phyloP scores from a whole-genome alignment of 2,329 filamentous ascomycete species.

The Diaporthe sp. region DNA sequence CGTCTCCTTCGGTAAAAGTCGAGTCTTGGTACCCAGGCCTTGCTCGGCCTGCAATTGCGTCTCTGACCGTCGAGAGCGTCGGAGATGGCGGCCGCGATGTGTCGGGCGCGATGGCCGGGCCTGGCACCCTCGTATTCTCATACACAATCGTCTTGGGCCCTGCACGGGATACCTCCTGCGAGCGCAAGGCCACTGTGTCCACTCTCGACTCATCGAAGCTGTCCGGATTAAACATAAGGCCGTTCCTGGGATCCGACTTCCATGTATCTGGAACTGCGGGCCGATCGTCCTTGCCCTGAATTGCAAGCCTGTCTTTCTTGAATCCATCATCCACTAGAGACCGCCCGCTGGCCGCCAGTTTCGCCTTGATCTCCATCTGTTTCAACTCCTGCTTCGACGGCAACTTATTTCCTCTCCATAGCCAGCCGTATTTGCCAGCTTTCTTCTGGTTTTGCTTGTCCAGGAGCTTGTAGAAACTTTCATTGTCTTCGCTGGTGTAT shows the following conservation, averaged over 20 bases:
- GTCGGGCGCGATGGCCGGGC: slow-evolving; percentile 53
- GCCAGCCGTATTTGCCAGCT: slow-evolving; percentile 87
- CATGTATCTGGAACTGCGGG: slow-evolving; percentile 84
- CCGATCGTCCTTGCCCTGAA: slow-evolving; percentile 76
- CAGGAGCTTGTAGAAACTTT: slow-evolving; percentile 92
- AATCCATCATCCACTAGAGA: slow-evolving; percentile 69
- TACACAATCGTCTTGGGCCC: slow-evolving; percentile 84
- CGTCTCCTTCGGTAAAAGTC: slow-evolving; percentile 68
- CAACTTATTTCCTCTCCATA: slow-evolving; percentile 91
- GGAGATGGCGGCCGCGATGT: slow-evolving; percentile 78
- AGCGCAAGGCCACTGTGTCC: slow-evolving; percentile 74
- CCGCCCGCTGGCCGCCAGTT: slow-evolving; percentile 57
- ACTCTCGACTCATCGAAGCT: slow-evolving; percentile 67
- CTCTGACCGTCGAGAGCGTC: slow-evolving; percentile 84
- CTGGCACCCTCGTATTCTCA: slow-evolving; percentile 83
- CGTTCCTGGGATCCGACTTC: slow-evolving; percentile 81
- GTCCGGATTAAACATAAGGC: slow-evolving; percentile 86
- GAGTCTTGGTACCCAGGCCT: slow-evolving; percentile 73
- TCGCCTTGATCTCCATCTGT: slow-evolving; percentile 72
- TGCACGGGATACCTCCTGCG: slow-evolving; percentile 78
- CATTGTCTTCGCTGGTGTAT: slow-evolving; percentile 98
- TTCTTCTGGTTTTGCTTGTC: slow-evolving; percentile 91
- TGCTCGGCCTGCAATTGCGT: slow-evolving; percentile 83
- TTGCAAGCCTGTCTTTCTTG: slow-evolving; percentile 69
- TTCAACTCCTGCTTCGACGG: slow-evolving; percentile 82